Conservation (phyloP, 1,284 basidiomycete genomes). For the Cryptococcus sp. region DNA sequence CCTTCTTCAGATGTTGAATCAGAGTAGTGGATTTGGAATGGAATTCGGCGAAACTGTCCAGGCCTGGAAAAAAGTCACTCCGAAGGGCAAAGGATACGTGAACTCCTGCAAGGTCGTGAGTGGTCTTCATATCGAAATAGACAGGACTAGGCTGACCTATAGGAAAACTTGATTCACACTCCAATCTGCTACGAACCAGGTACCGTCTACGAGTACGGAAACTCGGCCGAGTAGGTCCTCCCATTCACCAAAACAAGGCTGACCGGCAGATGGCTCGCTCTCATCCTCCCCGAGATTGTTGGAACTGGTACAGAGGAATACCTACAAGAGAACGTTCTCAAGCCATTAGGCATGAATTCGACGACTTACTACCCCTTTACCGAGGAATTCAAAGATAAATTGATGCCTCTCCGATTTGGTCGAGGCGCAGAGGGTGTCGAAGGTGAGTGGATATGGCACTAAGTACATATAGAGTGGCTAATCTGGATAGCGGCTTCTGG, state of each 20-base stretch:
- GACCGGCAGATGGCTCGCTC: conserved; percentile 27
- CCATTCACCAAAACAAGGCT: background rate
- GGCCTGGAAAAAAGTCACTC: conserved; percentile 21
- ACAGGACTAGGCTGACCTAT: background rate
- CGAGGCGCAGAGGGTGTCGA: background rate
- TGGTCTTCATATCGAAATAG: background rate
- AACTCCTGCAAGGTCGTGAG: conserved; percentile 35
- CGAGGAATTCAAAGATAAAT: conserved; percentile 3
- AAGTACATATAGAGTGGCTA: too few relatives aligned
- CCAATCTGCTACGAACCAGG: conserved; percentile 28
- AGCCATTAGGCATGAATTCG: conserved; percentile 30
- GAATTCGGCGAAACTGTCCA: conserved; percentile 27
- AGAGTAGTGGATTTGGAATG: conserved; percentile 34
- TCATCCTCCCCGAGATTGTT: conserved; percentile 24
- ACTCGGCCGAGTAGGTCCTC: conserved; percentile 24
- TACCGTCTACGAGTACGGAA: conserved; percentile 29
- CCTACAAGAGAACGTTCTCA: conserved; percentile 25
- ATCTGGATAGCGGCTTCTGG: background rate
- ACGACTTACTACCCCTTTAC: conserved; percentile 34
- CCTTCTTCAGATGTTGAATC: conserved; percentile 27
- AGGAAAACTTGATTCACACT: conserved; percentile 36
- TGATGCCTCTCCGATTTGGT: conserved; percentile 21
- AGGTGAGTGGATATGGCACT: too few relatives aligned
- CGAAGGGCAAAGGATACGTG: conserved; percentile 26
- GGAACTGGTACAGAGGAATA: conserved; percentile 22